Evolutionary conservation across 331 rosid genomes (phyloP).

Genomic region (Quercus phellos): DNA sequence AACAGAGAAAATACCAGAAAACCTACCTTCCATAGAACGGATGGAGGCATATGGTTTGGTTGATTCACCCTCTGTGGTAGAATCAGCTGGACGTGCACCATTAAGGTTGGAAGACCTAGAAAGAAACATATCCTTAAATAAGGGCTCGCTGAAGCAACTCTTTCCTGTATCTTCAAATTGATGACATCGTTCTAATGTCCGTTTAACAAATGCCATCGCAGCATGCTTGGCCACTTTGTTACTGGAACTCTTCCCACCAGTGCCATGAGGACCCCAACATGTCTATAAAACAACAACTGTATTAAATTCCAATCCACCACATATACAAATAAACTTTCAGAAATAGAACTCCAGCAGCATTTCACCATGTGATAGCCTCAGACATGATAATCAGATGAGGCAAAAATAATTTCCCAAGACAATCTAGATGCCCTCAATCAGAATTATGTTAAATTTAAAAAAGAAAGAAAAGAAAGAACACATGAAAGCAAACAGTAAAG

Average conservation of each 20-base stretch:
- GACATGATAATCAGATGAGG: neutral
- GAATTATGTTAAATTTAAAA: neutral
- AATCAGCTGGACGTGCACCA: slow-evolving; percentile 36
- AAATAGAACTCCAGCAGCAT: slow-evolving; percentile 8
- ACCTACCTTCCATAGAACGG: slow-evolving; percentile 51
- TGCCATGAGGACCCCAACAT: slow-evolving; percentile 62
- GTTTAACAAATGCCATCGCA: slow-evolving; percentile 69
- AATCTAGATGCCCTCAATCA: neutral
- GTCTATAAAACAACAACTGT: slow-evolving; percentile 46
- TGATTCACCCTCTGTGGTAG: slow-evolving; percentile 54
- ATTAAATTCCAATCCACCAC: slow-evolving; percentile 26
- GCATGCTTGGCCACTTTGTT: slow-evolving; percentile 85
- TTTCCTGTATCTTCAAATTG: slow-evolving; percentile 74
- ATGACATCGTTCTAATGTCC: slow-evolving; percentile 70
- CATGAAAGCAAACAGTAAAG: neutral
- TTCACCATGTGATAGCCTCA: slow-evolving; percentile 11
- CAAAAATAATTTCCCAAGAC: neutral
- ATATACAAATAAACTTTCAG: neutral
- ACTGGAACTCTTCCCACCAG: slow-evolving; percentile 76
- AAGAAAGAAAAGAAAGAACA: neutral
- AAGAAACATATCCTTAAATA: slow-evolving; percentile 56
- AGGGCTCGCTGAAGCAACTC: slow-evolving; percentile 80
- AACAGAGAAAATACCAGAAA: slow-evolving; percentile 39
- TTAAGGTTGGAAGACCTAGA: slow-evolving; percentile 46
- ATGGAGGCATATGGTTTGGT: slow-evolving; percentile 49